Percentiles rank a stretch among this genome's conserved stretches.
Evolutionary conservation across 331 rosid genomes (phyloP).

Genomic region (Cydonia oblonga): DNA sequence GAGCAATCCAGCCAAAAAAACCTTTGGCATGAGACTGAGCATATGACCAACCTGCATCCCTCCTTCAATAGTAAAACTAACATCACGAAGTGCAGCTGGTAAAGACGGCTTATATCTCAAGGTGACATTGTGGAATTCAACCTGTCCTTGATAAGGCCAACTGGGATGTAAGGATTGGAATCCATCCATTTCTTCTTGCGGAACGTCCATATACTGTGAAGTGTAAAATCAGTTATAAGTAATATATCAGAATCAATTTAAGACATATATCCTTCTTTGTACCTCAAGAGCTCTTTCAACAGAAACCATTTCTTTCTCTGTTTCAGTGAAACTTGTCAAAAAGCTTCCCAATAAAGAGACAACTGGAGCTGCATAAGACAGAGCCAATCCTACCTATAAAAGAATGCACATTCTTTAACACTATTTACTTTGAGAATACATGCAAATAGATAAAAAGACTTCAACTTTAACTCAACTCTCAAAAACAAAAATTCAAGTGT

Average conservation of each 20-base stretch:
- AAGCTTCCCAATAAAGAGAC: constrained; percentile 78
- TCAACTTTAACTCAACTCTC: background rate
- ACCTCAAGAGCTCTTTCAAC: constrained; percentile 93
- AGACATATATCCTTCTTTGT: constrained; percentile 18
- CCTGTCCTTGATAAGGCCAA: constrained; percentile 74
- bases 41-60: constrained; percentile 56
- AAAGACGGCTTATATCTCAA: constrained; percentile 83
- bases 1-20: background rate
- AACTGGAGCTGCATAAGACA: constrained; percentile 86
- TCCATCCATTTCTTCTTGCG: constrained; percentile 73
- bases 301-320: constrained; percentile 98
- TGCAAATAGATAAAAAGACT: background rate
- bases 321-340: constrained; percentile 86
- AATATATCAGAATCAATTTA: background rate
- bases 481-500: background rate
- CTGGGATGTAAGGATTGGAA: constrained; percentile 36
- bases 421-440: background rate
- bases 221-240: constrained; percentile 15
- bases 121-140: constrained; percentile 72
- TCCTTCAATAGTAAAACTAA: constrained; percentile 63
- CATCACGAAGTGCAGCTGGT: constrained; percentile 66
- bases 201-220: constrained; percentile 73
- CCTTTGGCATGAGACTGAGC: background rate
- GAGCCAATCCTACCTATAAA: constrained; percentile 85
- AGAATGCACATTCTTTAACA: constrained; percentile 13